phyloP scores from a whole-genome alignment of 768 basidiomycete genomes.

The Hygrocybe punicea region DNA sequence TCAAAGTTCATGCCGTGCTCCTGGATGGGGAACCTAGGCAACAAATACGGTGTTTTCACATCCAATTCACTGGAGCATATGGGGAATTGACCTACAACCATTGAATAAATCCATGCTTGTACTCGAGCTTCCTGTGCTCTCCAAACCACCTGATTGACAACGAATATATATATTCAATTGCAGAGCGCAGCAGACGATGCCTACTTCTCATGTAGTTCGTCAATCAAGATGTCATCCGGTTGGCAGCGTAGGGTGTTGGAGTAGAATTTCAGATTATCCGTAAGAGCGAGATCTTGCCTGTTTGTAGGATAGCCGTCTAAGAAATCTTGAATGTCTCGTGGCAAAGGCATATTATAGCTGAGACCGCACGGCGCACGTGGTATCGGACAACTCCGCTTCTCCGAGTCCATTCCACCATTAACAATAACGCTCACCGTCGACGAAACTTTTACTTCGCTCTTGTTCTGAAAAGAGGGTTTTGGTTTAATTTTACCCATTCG shows the following conservation, averaged over 20 bases:
- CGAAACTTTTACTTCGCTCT: too few species aligned
- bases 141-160: conserved; percentile 53
- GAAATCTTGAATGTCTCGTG: conserved; percentile 56
- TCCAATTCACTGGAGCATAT: background rate
- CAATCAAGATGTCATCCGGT: conserved; percentile 59
- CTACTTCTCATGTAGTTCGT: conserved; percentile 61
- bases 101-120: conserved; percentile 71
- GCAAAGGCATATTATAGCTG: conserved; percentile 39
- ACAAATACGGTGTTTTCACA: background rate
- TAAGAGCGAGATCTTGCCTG: conserved; percentile 36
- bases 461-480: too few species aligned
- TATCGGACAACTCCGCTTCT: too few species aligned
- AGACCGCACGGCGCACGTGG: too few species aligned
- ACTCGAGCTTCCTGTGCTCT: conserved; percentile 59
- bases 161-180: background rate
- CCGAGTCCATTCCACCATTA: too few species aligned
- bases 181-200: background rate
- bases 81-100: conserved; percentile 57
- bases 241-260: conserved; percentile 51
- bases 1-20: conserved; percentile 70
- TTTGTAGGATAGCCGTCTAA: conserved; percentile 50
- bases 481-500: too few species aligned
- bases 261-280: conserved; percentile 62
- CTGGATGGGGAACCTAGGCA: conserved; percentile 62
- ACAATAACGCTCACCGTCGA: background rate